Percentiles rank a stretch among this genome's conserved stretches.
Evolutionary conservation across 352 stramenopile genomes (phyloP).

Genomic region (Blastocystis sp.): DNA sequence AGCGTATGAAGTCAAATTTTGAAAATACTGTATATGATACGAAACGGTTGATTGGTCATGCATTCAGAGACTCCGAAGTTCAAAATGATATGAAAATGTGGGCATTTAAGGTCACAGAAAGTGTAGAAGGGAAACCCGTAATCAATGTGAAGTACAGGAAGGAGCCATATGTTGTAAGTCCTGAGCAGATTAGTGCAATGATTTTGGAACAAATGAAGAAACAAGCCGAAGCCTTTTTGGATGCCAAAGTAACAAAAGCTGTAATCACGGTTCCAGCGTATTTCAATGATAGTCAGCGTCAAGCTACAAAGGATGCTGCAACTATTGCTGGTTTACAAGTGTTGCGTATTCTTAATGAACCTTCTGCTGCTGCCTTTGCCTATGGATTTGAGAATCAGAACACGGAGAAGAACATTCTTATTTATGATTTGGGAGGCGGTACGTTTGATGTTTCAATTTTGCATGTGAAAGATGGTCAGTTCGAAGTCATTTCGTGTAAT

Average conservation of each 20-base stretch:
- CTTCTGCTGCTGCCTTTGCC: constrained; percentile 85
- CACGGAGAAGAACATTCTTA: constrained; percentile 84
- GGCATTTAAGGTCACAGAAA: constrained; percentile 83
- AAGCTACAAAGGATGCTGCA: constrained; percentile 80
- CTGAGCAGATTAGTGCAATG: constrained; percentile 59
- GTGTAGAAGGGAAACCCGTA: constrained; percentile 40
- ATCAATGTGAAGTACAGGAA: constrained; percentile 68
- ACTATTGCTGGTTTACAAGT: constrained; percentile 87
- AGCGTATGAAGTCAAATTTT: constrained; percentile 87
- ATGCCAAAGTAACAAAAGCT: constrained; percentile 71
- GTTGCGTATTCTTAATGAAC: constrained; percentile 87
- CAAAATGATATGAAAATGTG: constrained; percentile 90
- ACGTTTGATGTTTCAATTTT: constrained; percentile 78
- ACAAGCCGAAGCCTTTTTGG: constrained; percentile 78
- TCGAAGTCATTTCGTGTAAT: constrained; percentile 76
- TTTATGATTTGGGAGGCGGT: constrained; percentile 86
- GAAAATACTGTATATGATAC: constrained; percentile 92
- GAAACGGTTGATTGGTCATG: constrained; percentile 91
- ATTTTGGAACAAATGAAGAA: constrained; percentile 79
- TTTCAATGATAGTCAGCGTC: constrained; percentile 84
- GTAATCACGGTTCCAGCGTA: constrained; percentile 86
- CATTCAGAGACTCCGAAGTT: constrained; percentile 84
- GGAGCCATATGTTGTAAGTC: constrained; percentile 27
- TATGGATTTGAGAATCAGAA: constrained; percentile 87
- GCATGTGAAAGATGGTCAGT: constrained; percentile 70